Percentiles rank a stretch among this genome's conserved stretches.
These are phyloP conservation scores for Cutaneotrichosporon arboriforme DNA, from an alignment of 1,284 basidiomycete genomes.

Conservation along the genomic window DNA sequence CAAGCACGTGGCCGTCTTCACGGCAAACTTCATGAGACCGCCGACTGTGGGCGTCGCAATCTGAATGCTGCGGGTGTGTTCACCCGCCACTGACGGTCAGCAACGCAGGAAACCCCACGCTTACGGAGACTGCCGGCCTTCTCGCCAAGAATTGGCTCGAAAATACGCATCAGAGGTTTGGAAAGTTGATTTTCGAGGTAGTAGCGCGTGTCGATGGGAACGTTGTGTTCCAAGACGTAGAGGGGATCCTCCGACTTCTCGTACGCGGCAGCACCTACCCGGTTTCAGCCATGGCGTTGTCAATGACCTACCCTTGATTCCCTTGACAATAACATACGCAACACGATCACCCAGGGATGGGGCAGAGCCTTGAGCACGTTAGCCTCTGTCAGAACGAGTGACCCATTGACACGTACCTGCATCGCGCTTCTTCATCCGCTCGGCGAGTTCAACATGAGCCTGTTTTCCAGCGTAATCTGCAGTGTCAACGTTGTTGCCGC, in stretches of 20 bases:
- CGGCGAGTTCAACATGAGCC: conserved; percentile 88
- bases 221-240: conserved; percentile 90
- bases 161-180: conserved; percentile 91
- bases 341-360: conserved; percentile 91
- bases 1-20: conserved; percentile 85
- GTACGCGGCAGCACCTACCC: conserved; percentile 83
- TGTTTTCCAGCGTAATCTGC: conserved; percentile 60
- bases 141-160: conserved; percentile 92
- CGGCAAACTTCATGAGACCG: conserved; percentile 94
- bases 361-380: conserved; percentile 61
- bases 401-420: conserved; percentile 58
- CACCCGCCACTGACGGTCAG: conserved; percentile 67
- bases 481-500: background rate
- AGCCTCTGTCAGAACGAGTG: background rate
- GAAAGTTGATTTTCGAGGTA: conserved; percentile 95
- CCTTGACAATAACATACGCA: conserved; percentile 94
- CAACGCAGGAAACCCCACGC: conserved; percentile 31
- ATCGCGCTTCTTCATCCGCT: conserved; percentile 89
- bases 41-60: conserved; percentile 92
- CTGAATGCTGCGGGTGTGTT: conserved; percentile 86
- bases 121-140: conserved; percentile 74
- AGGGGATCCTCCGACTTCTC: conserved; percentile 96
- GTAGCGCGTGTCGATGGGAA: conserved; percentile 93
- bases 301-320: conserved; percentile 65
- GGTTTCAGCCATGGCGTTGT: background rate